Percentiles rank a stretch among this genome's conserved stretches.
phyloP scores from a whole-genome alignment of 495 filamentous ascomycete genomes.

The Hamigera avellanea region DNA sequence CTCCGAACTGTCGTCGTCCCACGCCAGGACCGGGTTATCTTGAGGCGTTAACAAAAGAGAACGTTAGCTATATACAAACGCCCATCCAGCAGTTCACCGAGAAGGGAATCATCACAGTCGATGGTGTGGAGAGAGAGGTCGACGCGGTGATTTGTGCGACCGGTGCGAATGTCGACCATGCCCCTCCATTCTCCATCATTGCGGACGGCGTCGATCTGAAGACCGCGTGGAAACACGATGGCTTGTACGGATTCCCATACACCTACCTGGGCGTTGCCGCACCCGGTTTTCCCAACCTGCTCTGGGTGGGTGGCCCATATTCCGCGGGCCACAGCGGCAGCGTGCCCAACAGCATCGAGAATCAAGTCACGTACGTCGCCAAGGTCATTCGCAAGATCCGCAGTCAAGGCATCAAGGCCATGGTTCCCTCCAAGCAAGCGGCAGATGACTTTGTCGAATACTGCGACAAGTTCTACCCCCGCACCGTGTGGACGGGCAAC shows the following conservation, averaged over 20 bases:
- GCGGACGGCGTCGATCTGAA: constrained; percentile 38
- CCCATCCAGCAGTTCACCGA: constrained; percentile 46
- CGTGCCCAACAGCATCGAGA: constrained; percentile 42
- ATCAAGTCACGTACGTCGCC: constrained; percentile 46
- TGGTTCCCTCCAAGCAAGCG: constrained; percentile 39
- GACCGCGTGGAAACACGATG: constrained; percentile 36
- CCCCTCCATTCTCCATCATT: constrained; percentile 47
- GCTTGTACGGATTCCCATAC: constrained; percentile 47
- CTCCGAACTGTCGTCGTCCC: constrained; percentile 55
- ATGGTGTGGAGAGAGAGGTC: constrained; percentile 36
- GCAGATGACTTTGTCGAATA: constrained; percentile 53
- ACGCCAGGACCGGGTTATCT: constrained; percentile 65
- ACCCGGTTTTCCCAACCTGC: constrained; percentile 55
- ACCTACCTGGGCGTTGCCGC: constrained; percentile 52
- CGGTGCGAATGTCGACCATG: constrained; percentile 48
- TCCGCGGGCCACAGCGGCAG: constrained; percentile 38
- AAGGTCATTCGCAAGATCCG: constrained; percentile 53
- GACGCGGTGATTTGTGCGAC: constrained; percentile 60
- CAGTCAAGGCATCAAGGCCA: constrained; percentile 50
- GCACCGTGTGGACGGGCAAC: constrained; percentile 42
- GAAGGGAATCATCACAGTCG: constrained; percentile 42
- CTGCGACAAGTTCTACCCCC: constrained; percentile 48
- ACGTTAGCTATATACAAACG: constrained; percentile 47
- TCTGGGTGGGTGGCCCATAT: constrained; percentile 41
- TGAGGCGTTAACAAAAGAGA: constrained; percentile 51